phyloP scores from a whole-genome alignment of 2,329 filamentous ascomycete species.

The Malbranchea zuffiana region DNA sequence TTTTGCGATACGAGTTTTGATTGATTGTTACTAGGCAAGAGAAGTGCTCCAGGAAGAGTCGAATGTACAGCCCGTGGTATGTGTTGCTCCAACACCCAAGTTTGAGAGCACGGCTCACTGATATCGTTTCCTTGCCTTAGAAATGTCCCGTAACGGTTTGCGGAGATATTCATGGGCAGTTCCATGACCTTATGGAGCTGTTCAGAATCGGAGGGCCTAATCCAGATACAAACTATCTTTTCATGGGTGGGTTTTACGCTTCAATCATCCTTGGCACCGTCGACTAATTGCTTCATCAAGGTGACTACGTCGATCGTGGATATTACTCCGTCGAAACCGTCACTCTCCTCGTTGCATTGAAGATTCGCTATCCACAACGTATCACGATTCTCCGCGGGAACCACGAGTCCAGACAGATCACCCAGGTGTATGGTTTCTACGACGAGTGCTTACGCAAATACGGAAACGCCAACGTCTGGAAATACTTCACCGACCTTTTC shows the following conservation, averaged over 20 bases:
- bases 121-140: not conserved
- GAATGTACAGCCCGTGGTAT: constrained; percentile 96
- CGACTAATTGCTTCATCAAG: constrained; percentile 60
- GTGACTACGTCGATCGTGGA: constrained; percentile 63
- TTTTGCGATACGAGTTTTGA: constrained; percentile 11
- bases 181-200: constrained; percentile 93
- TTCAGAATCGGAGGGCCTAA: constrained; percentile 95
- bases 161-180: constrained; percentile 97
- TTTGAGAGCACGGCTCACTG: not conserved
- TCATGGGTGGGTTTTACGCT: constrained; percentile 56
- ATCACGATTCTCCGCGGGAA: constrained; percentile 65
- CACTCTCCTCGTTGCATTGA: constrained; percentile 60
- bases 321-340: constrained; percentile 66
- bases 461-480: constrained; percentile 67
- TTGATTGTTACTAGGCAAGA: constrained; percentile 53
- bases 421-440: constrained; percentile 68
- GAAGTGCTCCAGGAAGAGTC: constrained; percentile 96
- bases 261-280: constrained; percentile 37
- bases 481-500: constrained; percentile 67
- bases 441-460: constrained; percentile 69
- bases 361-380: constrained; percentile 56
- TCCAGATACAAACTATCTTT: constrained; percentile 91
- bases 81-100: constrained; percentile 23
- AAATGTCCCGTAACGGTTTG: constrained; percentile 75
- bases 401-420: constrained; percentile 67